Base-by-base conservation (phyloP, 805 yeast genomes). In the Kluyveromyces dobzhanskii region DNA sequence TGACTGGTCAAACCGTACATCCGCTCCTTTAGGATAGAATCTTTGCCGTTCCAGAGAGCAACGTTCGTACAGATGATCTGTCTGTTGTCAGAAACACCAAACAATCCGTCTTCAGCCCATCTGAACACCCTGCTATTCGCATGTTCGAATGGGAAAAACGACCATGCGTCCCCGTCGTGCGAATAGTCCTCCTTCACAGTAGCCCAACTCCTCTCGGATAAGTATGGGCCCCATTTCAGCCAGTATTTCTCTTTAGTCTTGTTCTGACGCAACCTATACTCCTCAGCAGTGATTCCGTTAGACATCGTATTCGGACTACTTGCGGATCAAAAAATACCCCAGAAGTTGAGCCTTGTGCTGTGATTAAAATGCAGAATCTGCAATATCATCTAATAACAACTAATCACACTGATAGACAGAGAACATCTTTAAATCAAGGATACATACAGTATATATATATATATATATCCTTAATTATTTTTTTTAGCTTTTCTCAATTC, bases 31-130 rank as follows among this genome's bases (percentile, higher is more conserved):
- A 87, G 69, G 49, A 85, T 74, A 31, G 75, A 78, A 62, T 87
- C 97, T 49, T 85, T 69, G 48, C 84, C 95, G 64, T 87, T 87
- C 97, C 97, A 87, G 44, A 88, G 67, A 3, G 88, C 95, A 67
- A 87, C 68, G n/a, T 83, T 73, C 49, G 85, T 60, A 57, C 90
- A 80, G 24, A 85, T 65, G 48, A 75, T 61, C 55, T 85, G 95
- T 54, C 82, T 86, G 44, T 83, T 76, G 57, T 87, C 97, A 44
- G 84, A 75, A 16, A 85, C 80, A 36, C 97, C 97, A 9, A 90
- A 94, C 49, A 87, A 65, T 2, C 97, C 97, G 57, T 87, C 96
- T 59, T 88, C 97, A 30, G 95, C 95, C 97, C 97, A 87, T 32
- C 97, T 70, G 58, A 83, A 87, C 11, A 85, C 76, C 47, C 97